A percentile compares a stretch with the other conserved stretches of the same genome.
Evolutionary conservation across 2,329 filamentous ascomycete genomes (phyloP).

Genomic region (Ophiostoma angusticollis): DNA sequence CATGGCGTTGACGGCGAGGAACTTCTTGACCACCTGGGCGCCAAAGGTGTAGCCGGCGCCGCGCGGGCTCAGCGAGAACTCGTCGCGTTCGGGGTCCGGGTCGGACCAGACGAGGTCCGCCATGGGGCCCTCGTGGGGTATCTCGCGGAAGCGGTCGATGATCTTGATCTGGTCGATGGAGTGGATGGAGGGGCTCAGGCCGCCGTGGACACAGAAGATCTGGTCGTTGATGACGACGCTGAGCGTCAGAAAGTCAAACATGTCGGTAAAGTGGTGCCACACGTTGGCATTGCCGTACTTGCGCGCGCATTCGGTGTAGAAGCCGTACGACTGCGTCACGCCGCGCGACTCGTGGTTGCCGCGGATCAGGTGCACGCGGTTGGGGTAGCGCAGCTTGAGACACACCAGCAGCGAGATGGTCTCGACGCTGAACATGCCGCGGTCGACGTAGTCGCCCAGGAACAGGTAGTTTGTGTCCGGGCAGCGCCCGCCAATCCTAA

Average conservation of each 20-base stretch:
- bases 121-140: slow-evolving; percentile 97
- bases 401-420: slow-evolving; percentile 97
- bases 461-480: slow-evolving; percentile 98
- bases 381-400: slow-evolving; percentile 90
- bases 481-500: slow-evolving; percentile 93
- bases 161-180: slow-evolving; percentile 99
- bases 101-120: slow-evolving; percentile 99
- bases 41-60: slow-evolving; percentile 97
- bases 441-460: slow-evolving; percentile 94
- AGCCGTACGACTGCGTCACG: slow-evolving; percentile 96
- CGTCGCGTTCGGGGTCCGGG: slow-evolving; percentile 91
- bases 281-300: slow-evolving; percentile 99
- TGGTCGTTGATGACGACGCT: slow-evolving; percentile 98
- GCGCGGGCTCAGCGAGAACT: slow-evolving; percentile 86
- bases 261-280: slow-evolving; percentile 99
- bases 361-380: slow-evolving; percentile 88
- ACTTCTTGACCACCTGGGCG: slow-evolving; percentile 95
- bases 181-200: slow-evolving; percentile 80
- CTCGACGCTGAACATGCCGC: slow-evolving; percentile 96
- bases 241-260: slow-evolving; percentile 97
- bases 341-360: slow-evolving; percentile 97
- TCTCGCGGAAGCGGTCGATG: slow-evolving; percentile 96
- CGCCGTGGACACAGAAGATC: slow-evolving; percentile 96
- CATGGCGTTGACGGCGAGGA: slow-evolving; percentile 94
- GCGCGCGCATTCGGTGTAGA: slow-evolving; percentile 94